Percentiles rank a stretch among this genome's conserved stretches.
phyloP scores from a whole-genome alignment of 345 rosid genomes.

The Salix viminalis region DNA sequence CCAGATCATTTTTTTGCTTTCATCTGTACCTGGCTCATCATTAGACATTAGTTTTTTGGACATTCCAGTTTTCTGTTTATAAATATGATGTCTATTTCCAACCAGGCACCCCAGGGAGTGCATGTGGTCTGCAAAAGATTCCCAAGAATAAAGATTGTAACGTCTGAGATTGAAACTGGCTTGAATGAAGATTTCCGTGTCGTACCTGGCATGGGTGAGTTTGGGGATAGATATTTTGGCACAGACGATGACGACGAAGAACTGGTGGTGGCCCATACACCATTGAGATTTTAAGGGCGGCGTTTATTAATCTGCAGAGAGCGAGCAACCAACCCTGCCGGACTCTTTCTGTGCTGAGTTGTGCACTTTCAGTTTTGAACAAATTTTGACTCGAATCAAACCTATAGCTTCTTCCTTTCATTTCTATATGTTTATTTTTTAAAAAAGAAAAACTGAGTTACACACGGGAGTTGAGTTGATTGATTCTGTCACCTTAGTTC shows the following conservation, averaged over 20 bases:
- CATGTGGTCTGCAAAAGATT: slow-evolving; percentile 90
- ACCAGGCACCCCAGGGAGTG: slow-evolving; percentile 97
- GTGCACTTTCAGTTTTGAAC: slow-evolving; percentile 22
- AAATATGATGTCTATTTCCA: slow-evolving; percentile 33
- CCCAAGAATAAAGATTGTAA: slow-evolving; percentile 91
- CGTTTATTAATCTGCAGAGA: slow-evolving; percentile 2
- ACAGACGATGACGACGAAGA: slow-evolving; percentile 75
- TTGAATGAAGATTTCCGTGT: slow-evolving; percentile 89
- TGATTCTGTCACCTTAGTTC: not conserved
- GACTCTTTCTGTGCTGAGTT: not conserved
- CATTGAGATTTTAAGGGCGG: slow-evolving; percentile 8
- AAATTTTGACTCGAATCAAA: slow-evolving; percentile 40
- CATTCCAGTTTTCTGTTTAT: slow-evolving; percentile 22
- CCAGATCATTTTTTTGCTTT: slow-evolving; percentile 1
- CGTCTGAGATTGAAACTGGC: slow-evolving; percentile 91
- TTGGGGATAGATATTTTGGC: slow-evolving; percentile 95
- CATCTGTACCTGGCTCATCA: not conserved
- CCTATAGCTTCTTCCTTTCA: slow-evolving; percentile 1
- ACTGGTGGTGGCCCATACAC: slow-evolving; percentile 25
- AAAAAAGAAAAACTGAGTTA: not conserved
- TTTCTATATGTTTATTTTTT: not conserved
- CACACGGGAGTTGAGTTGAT: not conserved
- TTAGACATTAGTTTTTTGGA: too few relatives aligned
- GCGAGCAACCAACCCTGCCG: not conserved
- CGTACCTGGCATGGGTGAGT: slow-evolving; percentile 96